Percentiles rank a stretch among this genome's conserved stretches.
Evolutionary conservation across 345 rosid species (phyloP).

Genomic region (Erucastrum elatum): DNA sequence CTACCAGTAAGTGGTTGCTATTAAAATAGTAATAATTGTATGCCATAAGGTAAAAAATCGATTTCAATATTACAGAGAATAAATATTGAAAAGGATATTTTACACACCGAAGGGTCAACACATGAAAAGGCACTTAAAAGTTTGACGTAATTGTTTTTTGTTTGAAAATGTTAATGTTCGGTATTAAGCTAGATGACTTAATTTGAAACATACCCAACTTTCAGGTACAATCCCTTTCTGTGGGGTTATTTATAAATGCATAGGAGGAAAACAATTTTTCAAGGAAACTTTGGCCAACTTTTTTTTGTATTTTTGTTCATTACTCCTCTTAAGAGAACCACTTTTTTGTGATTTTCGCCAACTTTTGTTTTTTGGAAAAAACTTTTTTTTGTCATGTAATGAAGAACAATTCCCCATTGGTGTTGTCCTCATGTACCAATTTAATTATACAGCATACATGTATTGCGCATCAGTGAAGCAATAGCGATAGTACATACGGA

Average conservation of each 20-base stretch:
- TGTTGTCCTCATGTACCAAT: background rate
- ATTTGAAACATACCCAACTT: too few relatives aligned
- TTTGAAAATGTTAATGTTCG: too few relatives aligned
- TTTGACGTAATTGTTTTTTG: too few relatives aligned
- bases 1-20: too few relatives aligned
- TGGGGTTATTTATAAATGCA: background rate
- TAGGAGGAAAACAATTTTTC: background rate
- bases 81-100: slow-evolving; percentile 30
- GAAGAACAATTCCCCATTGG: background rate
- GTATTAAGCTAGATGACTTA: too few relatives aligned
- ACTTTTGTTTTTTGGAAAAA: too few relatives aligned
- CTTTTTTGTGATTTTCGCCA: background rate
- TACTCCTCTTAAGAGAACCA: background rate
- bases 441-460: background rate
- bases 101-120: slow-evolving; percentile 30
- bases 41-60: slow-evolving; percentile 36
- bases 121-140: too few relatives aligned
- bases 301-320: background rate
- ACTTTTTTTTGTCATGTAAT: background rate
- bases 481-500: background rate
- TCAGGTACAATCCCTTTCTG: background rate
- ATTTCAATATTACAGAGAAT: slow-evolving; percentile 15
- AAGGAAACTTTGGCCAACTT: background rate
- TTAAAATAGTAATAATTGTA: slow-evolving; percentile 1
- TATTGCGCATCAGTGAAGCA: background rate